Evolutionary conservation across 2,329 filamentous ascomycete genomes (phyloP).

Genomic region (Colletotrichum liaoningense): DNA sequence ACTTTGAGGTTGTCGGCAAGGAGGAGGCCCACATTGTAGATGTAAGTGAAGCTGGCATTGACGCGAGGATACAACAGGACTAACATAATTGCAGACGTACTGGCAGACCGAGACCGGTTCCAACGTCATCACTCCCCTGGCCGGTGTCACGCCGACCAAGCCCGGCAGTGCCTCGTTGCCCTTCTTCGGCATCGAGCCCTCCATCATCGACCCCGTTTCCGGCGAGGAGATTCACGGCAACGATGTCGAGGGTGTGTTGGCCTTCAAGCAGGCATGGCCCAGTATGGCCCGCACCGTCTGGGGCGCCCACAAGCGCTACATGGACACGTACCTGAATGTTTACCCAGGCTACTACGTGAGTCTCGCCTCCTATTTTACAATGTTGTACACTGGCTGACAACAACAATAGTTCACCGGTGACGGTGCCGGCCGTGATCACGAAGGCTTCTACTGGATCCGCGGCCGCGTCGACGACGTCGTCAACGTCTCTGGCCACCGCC

Average conservation of each 20-base stretch:
- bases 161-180: slow-evolving; percentile 95
- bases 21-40: slow-evolving; percentile 94
- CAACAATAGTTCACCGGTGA: slow-evolving; percentile 82
- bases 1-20: slow-evolving; percentile 94
- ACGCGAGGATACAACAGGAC: neutral
- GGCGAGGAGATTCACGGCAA: slow-evolving; percentile 95
- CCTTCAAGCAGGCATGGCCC: slow-evolving; percentile 98
- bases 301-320: slow-evolving; percentile 97
- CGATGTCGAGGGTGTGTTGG: slow-evolving; percentile 95
- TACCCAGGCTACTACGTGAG: slow-evolving; percentile 98
- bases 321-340: slow-evolving; percentile 98
- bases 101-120: slow-evolving; percentile 99
- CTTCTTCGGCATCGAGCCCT: slow-evolving; percentile 98
- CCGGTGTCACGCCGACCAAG: slow-evolving; percentile 94
- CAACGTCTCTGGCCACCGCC: slow-evolving; percentile 95
- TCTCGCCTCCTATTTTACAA: slow-evolving; percentile 37
- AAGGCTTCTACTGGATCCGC: slow-evolving; percentile 99
- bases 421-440: slow-evolving; percentile 94
- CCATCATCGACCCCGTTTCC: slow-evolving; percentile 95
- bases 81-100: slow-evolving; percentile 77
- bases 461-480: slow-evolving; percentile 98
- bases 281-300: slow-evolving; percentile 99
- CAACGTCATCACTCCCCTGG: slow-evolving; percentile 93
- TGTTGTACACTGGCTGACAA: neutral
- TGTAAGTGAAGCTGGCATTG: slow-evolving; percentile 66